Percentiles rank a stretch among this genome's conserved stretches.
These are phyloP conservation scores for Blastobotrys peoriensis DNA, from an alignment of 805 yeast species.

Conservation along the genomic window DNA sequence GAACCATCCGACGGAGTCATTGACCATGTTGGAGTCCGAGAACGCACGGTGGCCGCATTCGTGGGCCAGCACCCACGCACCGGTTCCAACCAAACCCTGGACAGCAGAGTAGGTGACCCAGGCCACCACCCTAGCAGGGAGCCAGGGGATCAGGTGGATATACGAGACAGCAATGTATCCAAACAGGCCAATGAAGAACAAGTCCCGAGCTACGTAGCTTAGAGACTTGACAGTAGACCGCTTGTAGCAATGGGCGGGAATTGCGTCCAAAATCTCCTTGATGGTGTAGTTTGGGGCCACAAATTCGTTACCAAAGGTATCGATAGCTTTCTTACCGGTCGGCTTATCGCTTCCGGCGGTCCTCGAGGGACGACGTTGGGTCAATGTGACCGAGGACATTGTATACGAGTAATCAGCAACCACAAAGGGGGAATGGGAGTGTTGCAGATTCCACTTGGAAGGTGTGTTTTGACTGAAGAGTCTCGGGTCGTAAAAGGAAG, in stretches of 20 bases:
- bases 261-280: slow-evolving; percentile 65
- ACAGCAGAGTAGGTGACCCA: slow-evolving; percentile 53
- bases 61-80: slow-evolving; percentile 82
- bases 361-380: slow-evolving; percentile 16
- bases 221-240: slow-evolving; percentile 51
- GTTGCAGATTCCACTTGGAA: background rate
- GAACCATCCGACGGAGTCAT: slow-evolving; percentile 78
- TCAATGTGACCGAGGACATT: slow-evolving; percentile 17
- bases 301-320: slow-evolving; percentile 60
- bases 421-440: too few species aligned
- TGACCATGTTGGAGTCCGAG: slow-evolving; percentile 62
- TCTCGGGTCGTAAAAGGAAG: background rate
- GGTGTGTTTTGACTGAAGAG: background rate
- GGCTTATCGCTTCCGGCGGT: slow-evolving; percentile 4
- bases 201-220: slow-evolving; percentile 63
- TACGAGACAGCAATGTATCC: slow-evolving; percentile 49
- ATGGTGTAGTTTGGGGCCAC: slow-evolving; percentile 70
- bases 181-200: slow-evolving; percentile 37
- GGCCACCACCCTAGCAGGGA: slow-evolving; percentile 42
- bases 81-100: slow-evolving; percentile 67
- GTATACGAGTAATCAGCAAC: background rate
- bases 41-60: slow-evolving; percentile 92
- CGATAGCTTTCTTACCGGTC: slow-evolving; percentile 28
- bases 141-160: slow-evolving; percentile 46
- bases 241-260: slow-evolving; percentile 71